Conservation (phyloP, 176 grass and related monocot species). For the Zea mays region DNA sequence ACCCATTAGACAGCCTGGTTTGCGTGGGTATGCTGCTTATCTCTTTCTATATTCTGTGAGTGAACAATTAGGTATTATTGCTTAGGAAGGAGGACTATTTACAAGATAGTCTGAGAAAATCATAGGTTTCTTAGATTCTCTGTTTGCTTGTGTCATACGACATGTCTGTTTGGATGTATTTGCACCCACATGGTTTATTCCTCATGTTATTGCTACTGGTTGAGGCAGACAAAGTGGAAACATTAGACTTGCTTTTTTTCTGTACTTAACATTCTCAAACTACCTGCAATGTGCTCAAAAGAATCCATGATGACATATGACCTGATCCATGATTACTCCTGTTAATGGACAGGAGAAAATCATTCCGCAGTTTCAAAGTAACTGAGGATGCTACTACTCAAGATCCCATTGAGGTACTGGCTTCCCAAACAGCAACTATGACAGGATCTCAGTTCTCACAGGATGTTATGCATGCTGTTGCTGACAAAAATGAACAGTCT, state of each 20-base stretch:
- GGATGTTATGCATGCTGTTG: slow-evolving; percentile 17
- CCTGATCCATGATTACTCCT: slow-evolving; percentile 30
- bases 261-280: slow-evolving; percentile 15
- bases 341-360: slow-evolving; percentile 49
- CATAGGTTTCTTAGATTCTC: too few species aligned
- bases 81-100: too few species aligned
- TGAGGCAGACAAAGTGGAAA: slow-evolving; percentile 7
- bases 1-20: slow-evolving; percentile 39
- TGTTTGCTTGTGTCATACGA: not conserved
- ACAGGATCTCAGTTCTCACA: slow-evolving; percentile 35
- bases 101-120: too few species aligned
- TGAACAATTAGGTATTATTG: too few species aligned
- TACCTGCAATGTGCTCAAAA: slow-evolving; percentile 24
- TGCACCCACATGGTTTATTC: slow-evolving; percentile 28
- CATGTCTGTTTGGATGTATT: slow-evolving; percentile 13
- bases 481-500: slow-evolving; percentile 32
- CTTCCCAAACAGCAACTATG: slow-evolving; percentile 28
- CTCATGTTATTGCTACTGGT: slow-evolving; percentile 27
- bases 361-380: slow-evolving; percentile 30
- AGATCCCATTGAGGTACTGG: slow-evolving; percentile 16
- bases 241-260: slow-evolving; percentile 12
- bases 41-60: too few species aligned
- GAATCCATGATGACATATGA: slow-evolving; percentile 19
- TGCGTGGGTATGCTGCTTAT: slow-evolving; percentile 38
- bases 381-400: not conserved